These are phyloP conservation scores for Beauveria asiatica DNA, from an alignment of 2,329 filamentous ascomycete species.

Conservation along the genomic window DNA sequence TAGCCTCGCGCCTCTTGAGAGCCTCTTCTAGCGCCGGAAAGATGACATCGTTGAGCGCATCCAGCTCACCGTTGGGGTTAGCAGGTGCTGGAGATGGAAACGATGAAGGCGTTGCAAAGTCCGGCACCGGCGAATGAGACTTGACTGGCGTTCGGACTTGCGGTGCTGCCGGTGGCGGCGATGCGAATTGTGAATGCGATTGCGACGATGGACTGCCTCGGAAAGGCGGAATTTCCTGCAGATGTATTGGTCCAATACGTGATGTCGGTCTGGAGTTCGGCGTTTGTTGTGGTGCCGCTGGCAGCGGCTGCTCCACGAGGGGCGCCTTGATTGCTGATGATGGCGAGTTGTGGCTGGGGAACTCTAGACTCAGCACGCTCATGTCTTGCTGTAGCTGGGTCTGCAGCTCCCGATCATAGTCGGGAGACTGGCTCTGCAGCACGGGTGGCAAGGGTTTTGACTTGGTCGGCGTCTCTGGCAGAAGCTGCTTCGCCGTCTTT, in stretches of 20 bases:
- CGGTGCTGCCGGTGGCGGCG: slow-evolving; percentile 8
- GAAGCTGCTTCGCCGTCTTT: slow-evolving; percentile 22
- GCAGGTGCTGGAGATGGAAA: slow-evolving; percentile 50
- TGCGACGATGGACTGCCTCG: slow-evolving; percentile 30
- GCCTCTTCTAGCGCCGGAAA: slow-evolving; percentile 89
- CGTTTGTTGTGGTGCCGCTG: slow-evolving; percentile 12
- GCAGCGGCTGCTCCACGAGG: slow-evolving; percentile 12
- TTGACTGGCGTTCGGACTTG: slow-evolving; percentile 18
- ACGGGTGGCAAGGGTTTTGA: slow-evolving; percentile 39
- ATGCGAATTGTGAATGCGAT: slow-evolving; percentile 18
- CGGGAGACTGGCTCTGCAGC: slow-evolving; percentile 42
- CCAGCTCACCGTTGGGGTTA: slow-evolving; percentile 61
- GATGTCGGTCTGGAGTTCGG: slow-evolving; percentile 28
- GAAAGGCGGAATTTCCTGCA: slow-evolving; percentile 50
- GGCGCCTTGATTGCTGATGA: slow-evolving; percentile 19
- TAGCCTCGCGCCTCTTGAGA: slow-evolving; percentile 66
- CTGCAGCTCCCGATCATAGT: slow-evolving; percentile 53
- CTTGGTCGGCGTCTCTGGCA: slow-evolving; percentile 36
- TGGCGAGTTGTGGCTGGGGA: slow-evolving; percentile 12
- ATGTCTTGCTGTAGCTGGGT: slow-evolving; percentile 58
- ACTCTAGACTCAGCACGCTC: slow-evolving; percentile 42
- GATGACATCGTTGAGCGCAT: slow-evolving; percentile 83
- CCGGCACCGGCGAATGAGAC: slow-evolving; percentile 23
- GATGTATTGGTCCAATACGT: slow-evolving; percentile 31
- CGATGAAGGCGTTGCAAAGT: slow-evolving; percentile 32